Base-by-base conservation (phyloP, 352 stramenopile species). In the Detonula confervacea region DNA sequence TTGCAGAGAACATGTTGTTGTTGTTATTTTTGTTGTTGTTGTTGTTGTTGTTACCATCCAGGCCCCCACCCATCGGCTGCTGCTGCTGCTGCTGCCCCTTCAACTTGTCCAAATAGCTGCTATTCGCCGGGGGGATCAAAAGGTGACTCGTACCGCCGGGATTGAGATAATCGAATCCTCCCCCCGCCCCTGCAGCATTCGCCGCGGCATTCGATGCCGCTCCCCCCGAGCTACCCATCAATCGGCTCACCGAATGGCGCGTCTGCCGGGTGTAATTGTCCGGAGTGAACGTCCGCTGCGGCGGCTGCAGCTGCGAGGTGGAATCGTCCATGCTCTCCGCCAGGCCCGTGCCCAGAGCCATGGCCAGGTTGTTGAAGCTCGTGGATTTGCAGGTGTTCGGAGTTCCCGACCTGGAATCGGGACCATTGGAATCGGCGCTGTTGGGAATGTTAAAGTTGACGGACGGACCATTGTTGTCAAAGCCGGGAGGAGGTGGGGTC, bases 271-370 rank as follows among this genome's bases (percentile, higher is more conserved):
- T 70, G 64, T 90, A 93, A n/a, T 66, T 81, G 56, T 83, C 67
- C 18, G 64, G 44, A 39, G 67, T 71, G 25, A 54, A 56, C 63
- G 35, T 67, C 3, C 46, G 12, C 14, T 49, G 24, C 20, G n/a
- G 12, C n/a, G 44, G 25, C 8, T 60, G 1, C 49, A 30, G 25
- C 18, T 33, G 27, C 11, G 39, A 61, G 18, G 66, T 73, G 2
- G 85, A 84, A 81, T 91, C 82, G 29, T 93, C 84, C 80, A 94
- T 93, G 16, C 81, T 89, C 62, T 94, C 81, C 20, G 85, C 84
- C 8, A 93, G 65, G n/a, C 87, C 86, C 1, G 59, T 88, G 1
- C 90, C 90, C 0, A 94, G 55, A 9, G 76, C 79, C 33, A 78
- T 79, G 1, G 87, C 87, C 5, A 94, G 55, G 69, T 94, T 92